A percentile compares a stretch with the other conserved stretches of the same genome.
phyloP scores from a whole-genome alignment of 75 land plant species.

The Sequoiadendron giganteum region DNA sequence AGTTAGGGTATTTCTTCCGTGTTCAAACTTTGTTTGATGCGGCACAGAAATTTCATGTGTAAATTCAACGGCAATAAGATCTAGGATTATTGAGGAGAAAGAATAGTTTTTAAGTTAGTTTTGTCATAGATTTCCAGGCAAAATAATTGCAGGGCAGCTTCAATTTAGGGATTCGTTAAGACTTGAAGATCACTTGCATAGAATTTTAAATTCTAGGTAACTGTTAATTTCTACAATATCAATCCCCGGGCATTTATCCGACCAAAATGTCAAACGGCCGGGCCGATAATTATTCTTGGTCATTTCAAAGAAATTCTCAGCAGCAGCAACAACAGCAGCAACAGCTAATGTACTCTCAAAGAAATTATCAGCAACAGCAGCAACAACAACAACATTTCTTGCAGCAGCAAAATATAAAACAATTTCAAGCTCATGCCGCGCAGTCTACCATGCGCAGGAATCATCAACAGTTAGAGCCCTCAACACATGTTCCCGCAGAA shows the following conservation, averaged over 20 bases:
- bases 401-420: slow-evolving; percentile 21
- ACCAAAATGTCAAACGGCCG: slow-evolving; percentile 6
- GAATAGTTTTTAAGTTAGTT: not conserved
- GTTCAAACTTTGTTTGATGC: not conserved
- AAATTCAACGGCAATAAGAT: not conserved
- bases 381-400: slow-evolving; percentile 24
- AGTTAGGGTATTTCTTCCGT: not conserved
- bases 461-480: slow-evolving; percentile 25
- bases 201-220: not conserved
- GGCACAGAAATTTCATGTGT: not conserved
- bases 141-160: not conserved
- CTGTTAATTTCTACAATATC: not conserved
- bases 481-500: slow-evolving; percentile 37
- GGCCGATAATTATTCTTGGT: not conserved
- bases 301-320: slow-evolving; percentile 15
- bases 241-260: too few species aligned
- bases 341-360: slow-evolving; percentile 38
- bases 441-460: slow-evolving; percentile 25
- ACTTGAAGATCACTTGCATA: not conserved
- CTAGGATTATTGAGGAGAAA: not conserved
- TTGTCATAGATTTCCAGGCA: not conserved
- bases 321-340: too few species aligned
- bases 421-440: slow-evolving; percentile 13
- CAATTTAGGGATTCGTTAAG: too few species aligned
- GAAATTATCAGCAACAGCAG: slow-evolving; percentile 23